These are phyloP conservation scores for Pelargonium citronellum DNA, from an alignment of 441 rosid species.

Conservation along the genomic window DNA sequence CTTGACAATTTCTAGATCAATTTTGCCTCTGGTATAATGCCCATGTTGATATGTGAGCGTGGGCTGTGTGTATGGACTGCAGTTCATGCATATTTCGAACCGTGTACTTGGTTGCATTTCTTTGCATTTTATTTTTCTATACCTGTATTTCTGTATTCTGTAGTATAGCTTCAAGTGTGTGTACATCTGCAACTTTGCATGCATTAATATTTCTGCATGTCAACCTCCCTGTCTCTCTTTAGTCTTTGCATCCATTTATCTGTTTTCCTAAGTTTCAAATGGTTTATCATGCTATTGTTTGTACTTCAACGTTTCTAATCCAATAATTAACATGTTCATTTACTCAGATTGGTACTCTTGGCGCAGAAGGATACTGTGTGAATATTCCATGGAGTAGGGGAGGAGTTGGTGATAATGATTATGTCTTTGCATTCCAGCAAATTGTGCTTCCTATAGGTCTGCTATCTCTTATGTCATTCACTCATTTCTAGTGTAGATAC, in stretches of 20 bases:
- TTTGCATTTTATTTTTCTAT: not conserved
- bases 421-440: slow-evolving; percentile 76
- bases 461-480: slow-evolving; percentile 13
- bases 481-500: slow-evolving; percentile 4
- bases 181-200: not conserved
- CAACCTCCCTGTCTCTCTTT: too few species aligned
- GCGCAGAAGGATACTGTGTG: slow-evolving; percentile 91
- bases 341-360: slow-evolving; percentile 68
- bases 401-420: slow-evolving; percentile 91
- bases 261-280: not conserved
- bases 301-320: slow-evolving; percentile 11
- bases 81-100: not conserved
- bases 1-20: too few species aligned
- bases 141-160: not conserved
- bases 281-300: not conserved
- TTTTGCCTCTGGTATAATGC: not conserved
- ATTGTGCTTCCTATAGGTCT: slow-evolving; percentile 91
- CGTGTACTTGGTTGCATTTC: not conserved
- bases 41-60: not conserved
- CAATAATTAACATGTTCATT: slow-evolving; percentile 16
- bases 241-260: not conserved
- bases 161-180: not conserved
- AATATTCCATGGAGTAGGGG: slow-evolving; percentile 93
- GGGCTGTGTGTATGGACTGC: not conserved
- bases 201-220: not conserved